Base-by-base conservation (phyloP, 768 basidiomycete genomes). In the Rhodotorula sphaerocarpa region DNA sequence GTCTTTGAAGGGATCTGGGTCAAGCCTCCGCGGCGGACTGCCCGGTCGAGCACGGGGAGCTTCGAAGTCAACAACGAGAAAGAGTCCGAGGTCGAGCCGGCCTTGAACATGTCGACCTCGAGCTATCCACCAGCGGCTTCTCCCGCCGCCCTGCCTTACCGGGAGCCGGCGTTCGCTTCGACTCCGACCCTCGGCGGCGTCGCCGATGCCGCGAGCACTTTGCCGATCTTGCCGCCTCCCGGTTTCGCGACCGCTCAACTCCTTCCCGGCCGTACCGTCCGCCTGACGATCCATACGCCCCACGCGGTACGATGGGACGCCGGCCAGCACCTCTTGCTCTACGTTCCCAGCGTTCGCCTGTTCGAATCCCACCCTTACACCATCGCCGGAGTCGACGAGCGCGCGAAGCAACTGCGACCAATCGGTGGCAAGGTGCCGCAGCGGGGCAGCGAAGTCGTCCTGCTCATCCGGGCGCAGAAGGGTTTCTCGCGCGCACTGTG, bases 301-400 rank as follows among this genome's bases (percentile, higher is more conserved):
- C 79, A 80, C 3, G 79, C 79, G 53, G 72, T 85, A 52, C 73
- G 78, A 0, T 88, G 87, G 87, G 79, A 82, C 1, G 83, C 87
- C 4, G 87, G 87, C n/a, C 87, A 88, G 73, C 84, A 86, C 73
- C 82, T 88, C 69, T 78, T 85, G 28, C 77, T 89, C 63, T 81
- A 78, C 55, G 78, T 87, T 25, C 86, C 87, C 0, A 79, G 79
- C 34, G 76, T 89, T 31, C 83, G 83, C 5, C 77, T 75, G 39
- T 77, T 84, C 70, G 80, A 81, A 30, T 79, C 81, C 6, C 87
- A 88, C 70, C 87, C 87, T 4, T 88, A 87, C 74, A 87, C 87
- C 0, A 81, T 81, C 63, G 82, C 81, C 28, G 82, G 82, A 39
- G 76, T 83, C 33, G 83, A 80, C 45, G 63, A 67, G n/a, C 60